Base-by-base conservation (phyloP, 2,329 filamentous ascomycete species). In the Botrytis deweyae region DNA sequence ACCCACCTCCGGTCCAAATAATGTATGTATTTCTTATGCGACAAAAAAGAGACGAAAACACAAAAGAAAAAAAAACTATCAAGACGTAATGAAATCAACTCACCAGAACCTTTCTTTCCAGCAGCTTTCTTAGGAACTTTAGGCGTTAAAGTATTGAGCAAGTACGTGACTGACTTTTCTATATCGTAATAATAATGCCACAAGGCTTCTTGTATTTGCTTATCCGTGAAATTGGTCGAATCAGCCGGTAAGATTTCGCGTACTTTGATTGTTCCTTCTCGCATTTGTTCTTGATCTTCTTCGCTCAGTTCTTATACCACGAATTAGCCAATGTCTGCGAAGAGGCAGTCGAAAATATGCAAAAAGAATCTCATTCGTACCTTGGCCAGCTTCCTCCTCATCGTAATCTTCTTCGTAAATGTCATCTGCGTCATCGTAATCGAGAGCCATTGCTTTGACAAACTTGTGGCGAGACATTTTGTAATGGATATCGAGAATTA, bases 161-260 rank as follows among this genome's bases (percentile, higher is more conserved):
- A 83, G 80, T 97, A 98, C 73, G 88, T 87, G 55, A 97, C 91
- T 1, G 93, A 90, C 83, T 97, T 97, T 73, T 90, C 92, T 44
- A 97, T 87, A 79, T 99, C 95, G 81, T 95, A 98, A 82, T 95
- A 98, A 83, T 98, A 98, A 83, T 99, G 90, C 94, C 94, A 98
- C 25, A 99, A 83, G 0, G 95, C 89, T 75, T 98, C 95, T 81
- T 97, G 90, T 76, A 98, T 95, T 80, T 97, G 92, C 55, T 86
- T 84, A 74, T 91, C 88, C 8, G 88, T 86, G n/a, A 88, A 84
- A 80, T 82, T 64, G n/a, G 75, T 77, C 40, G 84, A 52, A 86
- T 88, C 86, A 16, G 84, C 82, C 10, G 90, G 91, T n/a, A 97
- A 85, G 14, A 87, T 87, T 75, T 86, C 85, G 74, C 89, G 87